A percentile compares a stretch with the other conserved stretches of the same genome.
These are phyloP conservation scores for Dentipellis sp. DNA, from an alignment of 768 basidiomycete genomes.

Conservation along the genomic window DNA sequence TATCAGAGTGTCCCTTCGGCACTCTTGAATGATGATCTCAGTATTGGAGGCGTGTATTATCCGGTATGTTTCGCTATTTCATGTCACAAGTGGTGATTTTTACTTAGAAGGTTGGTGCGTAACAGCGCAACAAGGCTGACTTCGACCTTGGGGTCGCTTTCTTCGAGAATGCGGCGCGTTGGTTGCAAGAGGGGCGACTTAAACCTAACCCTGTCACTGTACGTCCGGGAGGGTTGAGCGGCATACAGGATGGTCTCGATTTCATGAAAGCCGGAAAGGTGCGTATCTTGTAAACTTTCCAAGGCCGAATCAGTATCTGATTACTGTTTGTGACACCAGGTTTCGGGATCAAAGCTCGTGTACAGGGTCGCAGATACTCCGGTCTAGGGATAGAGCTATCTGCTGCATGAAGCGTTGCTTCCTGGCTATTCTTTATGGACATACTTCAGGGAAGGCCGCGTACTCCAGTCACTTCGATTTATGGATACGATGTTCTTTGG, in stretches of 20 bases:
- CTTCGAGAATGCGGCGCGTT: not conserved
- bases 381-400: not conserved
- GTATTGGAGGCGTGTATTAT: not conserved
- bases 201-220: not conserved
- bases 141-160: not conserved
- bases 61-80: not conserved
- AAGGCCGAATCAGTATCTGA: not conserved
- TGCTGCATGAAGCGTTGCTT: too few relatives aligned
- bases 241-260: not conserved
- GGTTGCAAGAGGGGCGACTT: not conserved
- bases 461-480: too few relatives aligned
- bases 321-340: not conserved
- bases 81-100: not conserved
- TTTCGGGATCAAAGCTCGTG: not conserved
- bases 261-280: not conserved
- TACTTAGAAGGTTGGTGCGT: not conserved
- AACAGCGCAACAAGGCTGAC: not conserved
- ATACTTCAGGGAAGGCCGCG: too few relatives aligned
- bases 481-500: too few relatives aligned
- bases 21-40: not conserved
- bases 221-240: not conserved
- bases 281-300: not conserved
- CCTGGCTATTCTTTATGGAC: too few relatives aligned
- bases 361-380: not conserved
- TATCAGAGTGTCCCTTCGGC: not conserved